Base-by-base conservation (phyloP, 306 rosid genomes). In the Quercus robur region DNA sequence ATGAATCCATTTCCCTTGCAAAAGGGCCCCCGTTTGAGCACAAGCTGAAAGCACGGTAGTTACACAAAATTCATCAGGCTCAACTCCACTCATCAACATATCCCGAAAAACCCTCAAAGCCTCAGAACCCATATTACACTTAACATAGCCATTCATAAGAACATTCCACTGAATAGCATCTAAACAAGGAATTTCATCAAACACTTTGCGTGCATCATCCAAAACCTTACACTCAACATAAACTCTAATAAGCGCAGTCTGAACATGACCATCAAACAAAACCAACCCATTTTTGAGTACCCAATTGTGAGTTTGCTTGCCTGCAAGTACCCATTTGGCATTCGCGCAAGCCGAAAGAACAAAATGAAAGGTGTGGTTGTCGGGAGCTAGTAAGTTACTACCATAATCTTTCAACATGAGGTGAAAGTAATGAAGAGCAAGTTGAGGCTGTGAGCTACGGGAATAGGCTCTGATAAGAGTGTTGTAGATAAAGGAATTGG, bases 111-210 rank as follows among this genome's bases (percentile, higher is more conserved):
- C 52, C 12, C 14, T 28, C 80, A 87, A 69, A 77, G 85, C 85
- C 33, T 82, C 81, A 5, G 62, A 74, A 57, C 77, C 85, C 73
- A 80, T 82, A 19, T 83, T 72, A 8, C 80, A 58, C 56, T 54
- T 80, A 33, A 80, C 69, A 80, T 85, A 82, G 19, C 78, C 85
- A 18, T 82, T 83, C 85, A 87, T 80, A 30, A 82, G 81, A 25
- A 85, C 90, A 71, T 87, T 87, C 86, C 84, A 82, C 74, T 82
- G 83, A 23, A 80, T 26, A 26, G 59, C 31, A 81, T 85, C 89
- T 33, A 71, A 74, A 5, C 19, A 20, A 82, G 85, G 78, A 80
- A 85, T 85, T 82, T 82, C 87, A 56, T 82, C 84, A 21, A 87
- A 87, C 88, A 87, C 17, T 49, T 80, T 80, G 5, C 57, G 71